Conservation (phyloP, 225 moss, liverwort and hornwort species). For the Ulota crispa region DNA sequence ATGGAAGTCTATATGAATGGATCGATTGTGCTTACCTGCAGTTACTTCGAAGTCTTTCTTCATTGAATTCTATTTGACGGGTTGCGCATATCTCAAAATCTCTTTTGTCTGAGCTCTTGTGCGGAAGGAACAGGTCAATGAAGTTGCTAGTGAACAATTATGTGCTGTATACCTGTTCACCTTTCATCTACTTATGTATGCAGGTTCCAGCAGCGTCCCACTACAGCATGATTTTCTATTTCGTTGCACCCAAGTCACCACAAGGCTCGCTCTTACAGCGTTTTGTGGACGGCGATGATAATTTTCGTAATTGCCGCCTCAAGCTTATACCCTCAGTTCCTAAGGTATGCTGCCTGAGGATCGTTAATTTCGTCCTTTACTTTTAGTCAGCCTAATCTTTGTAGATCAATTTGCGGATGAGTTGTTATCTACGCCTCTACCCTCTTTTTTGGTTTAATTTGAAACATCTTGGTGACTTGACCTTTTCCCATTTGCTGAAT, state of each 20-base stretch:
- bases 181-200: constrained; percentile 12
- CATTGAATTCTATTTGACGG: not conserved
- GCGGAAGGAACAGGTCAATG: constrained; percentile 10
- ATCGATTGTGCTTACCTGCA: not conserved
- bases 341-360: constrained; percentile 48
- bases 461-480: not conserved
- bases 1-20: not conserved
- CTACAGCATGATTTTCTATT: constrained; percentile 95
- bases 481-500: not conserved
- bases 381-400: not conserved
- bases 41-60: not conserved
- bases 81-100: not conserved
- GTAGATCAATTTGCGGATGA: not conserved
- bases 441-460: not conserved
- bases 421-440: not conserved
- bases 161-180: not conserved
- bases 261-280: constrained; percentile 68
- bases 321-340: constrained; percentile 93
- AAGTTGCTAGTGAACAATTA: not conserved
- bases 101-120: not conserved
- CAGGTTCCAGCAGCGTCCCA: constrained; percentile 80
- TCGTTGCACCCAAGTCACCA: constrained; percentile 68
- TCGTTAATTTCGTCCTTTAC: not conserved
- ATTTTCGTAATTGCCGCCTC: constrained; percentile 79
- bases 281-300: constrained; percentile 87